Conservation (phyloP, 768 basidiomycete species). For the Russula griseocarnosa region DNA sequence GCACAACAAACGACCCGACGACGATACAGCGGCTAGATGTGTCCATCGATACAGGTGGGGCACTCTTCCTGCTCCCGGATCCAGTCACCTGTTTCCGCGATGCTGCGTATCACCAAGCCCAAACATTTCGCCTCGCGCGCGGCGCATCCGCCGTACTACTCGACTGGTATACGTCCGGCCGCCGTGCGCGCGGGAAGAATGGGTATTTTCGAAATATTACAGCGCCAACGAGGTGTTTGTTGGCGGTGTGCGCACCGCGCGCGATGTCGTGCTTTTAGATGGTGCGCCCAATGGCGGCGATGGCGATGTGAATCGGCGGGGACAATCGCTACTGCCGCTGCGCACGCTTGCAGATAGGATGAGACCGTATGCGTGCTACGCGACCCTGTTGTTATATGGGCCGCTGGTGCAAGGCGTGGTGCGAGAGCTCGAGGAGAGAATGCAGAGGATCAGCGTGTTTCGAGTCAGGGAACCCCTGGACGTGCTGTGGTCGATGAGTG, state of each 20-base stretch:
- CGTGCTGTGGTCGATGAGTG: conserved; percentile 80
- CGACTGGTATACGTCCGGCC: conserved; percentile 91
- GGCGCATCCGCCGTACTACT: conserved; percentile 68
- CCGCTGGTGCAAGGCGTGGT: conserved; percentile 52
- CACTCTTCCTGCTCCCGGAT: conserved; percentile 82
- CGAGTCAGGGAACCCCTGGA: conserved; percentile 47
- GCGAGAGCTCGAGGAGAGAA: conserved; percentile 45
- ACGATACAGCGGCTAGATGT: conserved; percentile 68
- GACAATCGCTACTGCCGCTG: conserved; percentile 32
- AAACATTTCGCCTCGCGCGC: conserved; percentile 64
- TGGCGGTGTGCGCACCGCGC: conserved; percentile 59
- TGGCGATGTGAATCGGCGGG: neutral
- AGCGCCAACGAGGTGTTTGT: conserved; percentile 81
- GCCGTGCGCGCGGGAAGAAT: conserved; percentile 82
- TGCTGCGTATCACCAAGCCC: conserved; percentile 79
- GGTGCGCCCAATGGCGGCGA: neutral
- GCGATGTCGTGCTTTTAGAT: conserved; percentile 78
- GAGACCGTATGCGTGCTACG: conserved; percentile 85
- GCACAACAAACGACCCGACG: conserved; percentile 15
- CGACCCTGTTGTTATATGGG: conserved; percentile 77
- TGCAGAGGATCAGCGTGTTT: conserved; percentile 61
- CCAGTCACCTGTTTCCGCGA: conserved; percentile 88
- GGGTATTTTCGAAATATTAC: conserved; percentile 82
- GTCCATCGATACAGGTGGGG: conserved; percentile 46
- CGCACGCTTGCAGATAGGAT: conserved; percentile 59